Evolutionary conservation across 257 asterid species (phyloP), one percentile per base, ranked within the genome.

Genomic region (Nicotiana knightiana): DNA sequence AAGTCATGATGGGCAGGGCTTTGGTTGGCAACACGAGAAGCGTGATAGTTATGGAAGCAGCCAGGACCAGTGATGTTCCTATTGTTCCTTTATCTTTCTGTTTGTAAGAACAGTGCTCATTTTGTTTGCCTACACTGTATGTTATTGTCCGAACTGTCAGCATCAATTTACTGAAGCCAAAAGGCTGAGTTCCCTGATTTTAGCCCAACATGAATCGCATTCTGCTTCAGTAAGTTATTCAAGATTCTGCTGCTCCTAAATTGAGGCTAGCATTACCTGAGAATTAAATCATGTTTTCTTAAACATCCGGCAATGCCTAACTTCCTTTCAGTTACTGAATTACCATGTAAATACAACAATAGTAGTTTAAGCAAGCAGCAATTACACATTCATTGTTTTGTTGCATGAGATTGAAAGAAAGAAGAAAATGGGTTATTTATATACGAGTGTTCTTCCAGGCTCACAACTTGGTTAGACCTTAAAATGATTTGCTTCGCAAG

Each of bases 1-100:
- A 30, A 90, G 84, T 82, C 88, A 78, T 67, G 99, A 93, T 58
- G 92, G 92, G 15, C 95, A 94, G 5, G 94, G 93, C 71, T 92
- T 93, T 75, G 89, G 93, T 35, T 93, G 97, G 94, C 93, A 86
- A 39, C 84, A 84, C 30, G 93, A 91, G 82, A 84, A 92, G 75
- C 90, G 85, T 17, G 93, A 86, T 85, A 81, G 87, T 81, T 92
- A 85, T 82, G 88, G 91, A 37, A 90, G 86, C 71, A 84, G 26
- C 65, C 93, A 86, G 76, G 93, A 92, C 65, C 91, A 90, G 88
- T 80, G 63, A 32, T 51, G 82, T 67, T 82, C 28, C 30, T 10
- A 3, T 48, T 24, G 3, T 73, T n/a, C 16, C 9, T 30, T 48
- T 9, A 12, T 24, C 35, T 21, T 46, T 46, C 61, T 26, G 30